Evolutionary conservation across 371 early-diverging fungal species (phyloP).

Genomic region (Lichtheimia corymbifera): DNA sequence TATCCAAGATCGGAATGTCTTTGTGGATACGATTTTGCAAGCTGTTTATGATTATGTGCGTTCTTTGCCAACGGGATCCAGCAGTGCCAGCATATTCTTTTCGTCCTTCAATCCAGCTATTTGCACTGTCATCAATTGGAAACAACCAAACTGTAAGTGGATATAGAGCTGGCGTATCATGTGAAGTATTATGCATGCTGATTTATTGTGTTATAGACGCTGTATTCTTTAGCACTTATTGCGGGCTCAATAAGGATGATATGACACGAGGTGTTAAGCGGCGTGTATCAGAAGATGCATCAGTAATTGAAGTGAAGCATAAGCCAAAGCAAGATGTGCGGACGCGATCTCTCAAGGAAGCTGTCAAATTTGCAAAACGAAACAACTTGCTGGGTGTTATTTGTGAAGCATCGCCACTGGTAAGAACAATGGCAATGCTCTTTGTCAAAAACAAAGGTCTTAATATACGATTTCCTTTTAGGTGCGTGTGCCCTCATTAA

Average conservation of each 20-base stretch:
- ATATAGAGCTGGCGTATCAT: not conserved
- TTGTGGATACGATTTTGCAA: conserved; percentile 84
- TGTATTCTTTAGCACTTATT: conserved; percentile 82
- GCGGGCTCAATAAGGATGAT: conserved; percentile 64
- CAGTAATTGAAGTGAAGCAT: conserved; percentile 11
- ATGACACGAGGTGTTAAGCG: conserved; percentile 45
- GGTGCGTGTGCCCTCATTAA: conserved; percentile 86
- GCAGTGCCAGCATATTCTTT: conserved; percentile 63
- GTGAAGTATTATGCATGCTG: not conserved
- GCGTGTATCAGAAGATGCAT: not conserved
- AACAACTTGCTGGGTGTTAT: conserved; percentile 87
- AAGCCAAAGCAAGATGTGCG: conserved; percentile 39
- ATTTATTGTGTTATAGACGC: conserved; percentile 56
- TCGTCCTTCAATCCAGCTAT: conserved; percentile 87
- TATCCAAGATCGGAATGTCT: conserved; percentile 71
- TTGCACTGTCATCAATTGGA: conserved; percentile 94
- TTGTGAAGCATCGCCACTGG: conserved; percentile 84
- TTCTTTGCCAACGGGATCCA: conserved; percentile 34
- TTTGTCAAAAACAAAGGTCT: not conserved
- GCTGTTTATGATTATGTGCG: conserved; percentile 72
- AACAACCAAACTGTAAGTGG: conserved; percentile 91
- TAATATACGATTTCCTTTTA: conserved; percentile 25
- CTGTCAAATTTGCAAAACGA: conserved; percentile 70
- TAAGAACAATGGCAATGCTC: conserved; percentile 23
- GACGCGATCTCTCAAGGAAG: conserved; percentile 67